Base-by-base conservation (phyloP, 768 basidiomycete species). In the Cyclocybe aegerita region DNA sequence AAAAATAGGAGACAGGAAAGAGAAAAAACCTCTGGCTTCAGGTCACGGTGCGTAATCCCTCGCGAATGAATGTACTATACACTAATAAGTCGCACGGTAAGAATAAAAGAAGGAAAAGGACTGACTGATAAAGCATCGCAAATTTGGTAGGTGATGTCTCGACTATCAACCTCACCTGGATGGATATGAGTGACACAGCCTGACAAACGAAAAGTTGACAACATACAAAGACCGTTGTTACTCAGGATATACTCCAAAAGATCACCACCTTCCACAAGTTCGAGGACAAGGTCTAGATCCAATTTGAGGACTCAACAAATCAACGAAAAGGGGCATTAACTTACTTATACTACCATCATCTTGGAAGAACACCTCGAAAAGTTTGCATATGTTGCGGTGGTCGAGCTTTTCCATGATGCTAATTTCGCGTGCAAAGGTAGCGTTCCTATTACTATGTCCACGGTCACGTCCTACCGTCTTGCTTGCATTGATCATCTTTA, bases 31-130 rank as follows among this genome's bases (percentile, higher is more conserved):
- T 90, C 88, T 1, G 96, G 95, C 66, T 97, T 97, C 39, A 98
- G 71, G 66, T 99, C 97, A 39, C 97, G 88, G 69, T 98, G 96
- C 0, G 93, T 81, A 39, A 99, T 86, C 11, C 86, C 88, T 60
- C 82, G 73, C 7, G 72, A 73, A 53, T 90, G 90, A 43, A 90
- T 82, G 57, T 88, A 90, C 75, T 79, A 42, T 23, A 15, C 33
- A 30, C 43, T 12, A 16, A 44, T 7, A 15, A 36, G 15, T 32
- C 38, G 39, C 39, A 49, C 34, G 23, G 35, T 37, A 17, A 48
- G 45, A 59, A 52, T 7, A 34, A 14, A 2, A 48, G 11, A 7
- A 40, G 9, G 7, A 6, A 23, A 8, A 46, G 9, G 14, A 49
- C 81, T 60, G 65, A 89, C 87, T 14, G 86, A 71, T 30, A 91